Evolutionary conservation across 306 rosid species (phyloP), one percentile per base, ranked within the genome.

Genomic region (Fragaria iinumae): DNA sequence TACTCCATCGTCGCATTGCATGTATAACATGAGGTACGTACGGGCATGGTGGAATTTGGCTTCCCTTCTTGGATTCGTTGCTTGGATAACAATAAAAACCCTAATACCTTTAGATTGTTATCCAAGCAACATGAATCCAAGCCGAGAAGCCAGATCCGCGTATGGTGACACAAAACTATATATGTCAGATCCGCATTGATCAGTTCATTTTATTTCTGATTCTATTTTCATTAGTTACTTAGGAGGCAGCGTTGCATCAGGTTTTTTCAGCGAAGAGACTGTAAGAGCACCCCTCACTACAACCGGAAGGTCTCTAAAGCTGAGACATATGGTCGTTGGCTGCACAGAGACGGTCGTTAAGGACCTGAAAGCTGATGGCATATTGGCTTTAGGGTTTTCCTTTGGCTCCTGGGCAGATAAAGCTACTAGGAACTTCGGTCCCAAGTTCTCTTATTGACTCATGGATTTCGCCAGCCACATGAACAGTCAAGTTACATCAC

Each of bases 271-370:
- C 4, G 68, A 63, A 17, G 68, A 63, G 21, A 17, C 14, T 32
- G 5, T 63, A 12, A 63, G 68, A 63, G 68, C 68, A 16, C 43
- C 68, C 39, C 68, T 63, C 39, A 63, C 68, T 16, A 63, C 68
- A 32, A 63, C 43, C 1, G 43, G 43, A 1, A 63, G n/a, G 21
- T 13, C 41, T 29, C 41, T 63, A 7, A 63, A 63, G 68, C n/a
- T 63, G 43, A 20, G 11, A 29, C 68, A 63, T 32, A 63, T 63
- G 44, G 43, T 63, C 8, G 32, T 63, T 7, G 68, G 44, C 43
- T 63, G 68, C 68, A 63, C 68, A 29, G 68, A 63, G 68, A 29
- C 68, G 18, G n/a, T 29, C n/a, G 11, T 63, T 32, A 2, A 11
- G 9, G 5, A 1, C 6, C n/a, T 29, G 43, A 6, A 32, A 13